Evolutionary conservation across 202 grass and related monocot species (phyloP).

Genomic region (Zoysia matrella): DNA sequence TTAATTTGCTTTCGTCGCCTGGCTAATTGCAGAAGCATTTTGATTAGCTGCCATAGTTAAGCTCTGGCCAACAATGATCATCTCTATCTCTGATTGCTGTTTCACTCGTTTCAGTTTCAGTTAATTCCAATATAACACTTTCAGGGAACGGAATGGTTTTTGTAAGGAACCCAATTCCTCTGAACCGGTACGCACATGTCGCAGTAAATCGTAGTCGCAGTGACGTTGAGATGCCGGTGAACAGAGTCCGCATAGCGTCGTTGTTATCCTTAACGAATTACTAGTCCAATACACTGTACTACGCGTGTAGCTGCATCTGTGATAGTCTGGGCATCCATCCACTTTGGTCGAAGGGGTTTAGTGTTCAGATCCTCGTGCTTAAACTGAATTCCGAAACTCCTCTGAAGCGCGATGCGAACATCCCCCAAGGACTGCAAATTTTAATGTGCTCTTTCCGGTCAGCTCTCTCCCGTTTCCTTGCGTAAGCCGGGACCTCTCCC

Average conservation of each 20-base stretch:
- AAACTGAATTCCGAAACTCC: neutral
- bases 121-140: neutral
- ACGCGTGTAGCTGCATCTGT: too few species aligned
- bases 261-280: neutral
- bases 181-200: neutral
- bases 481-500: neutral
- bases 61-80: neutral
- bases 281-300: too few species aligned
- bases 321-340: neutral
- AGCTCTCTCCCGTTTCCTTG: slow-evolving; percentile 11
- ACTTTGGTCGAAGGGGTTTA: neutral
- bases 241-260: neutral
- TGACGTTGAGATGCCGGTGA: neutral
- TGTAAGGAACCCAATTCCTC: too few species aligned
- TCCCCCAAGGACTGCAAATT: neutral
- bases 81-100: too few species aligned
- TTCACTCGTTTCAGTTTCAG: neutral
- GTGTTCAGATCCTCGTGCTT: neutral
- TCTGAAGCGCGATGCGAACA: neutral
- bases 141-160: neutral
- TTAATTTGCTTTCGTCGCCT: slow-evolving; percentile 29
- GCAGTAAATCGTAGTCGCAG: neutral
- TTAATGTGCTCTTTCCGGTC: neutral
- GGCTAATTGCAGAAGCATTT: neutral
- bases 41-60: neutral